A percentile compares a stretch with the other conserved stretches of the same genome.
These are phyloP conservation scores for Lepidium campestre DNA, from an alignment of 441 rosid species.

Conservation along the genomic window DNA sequence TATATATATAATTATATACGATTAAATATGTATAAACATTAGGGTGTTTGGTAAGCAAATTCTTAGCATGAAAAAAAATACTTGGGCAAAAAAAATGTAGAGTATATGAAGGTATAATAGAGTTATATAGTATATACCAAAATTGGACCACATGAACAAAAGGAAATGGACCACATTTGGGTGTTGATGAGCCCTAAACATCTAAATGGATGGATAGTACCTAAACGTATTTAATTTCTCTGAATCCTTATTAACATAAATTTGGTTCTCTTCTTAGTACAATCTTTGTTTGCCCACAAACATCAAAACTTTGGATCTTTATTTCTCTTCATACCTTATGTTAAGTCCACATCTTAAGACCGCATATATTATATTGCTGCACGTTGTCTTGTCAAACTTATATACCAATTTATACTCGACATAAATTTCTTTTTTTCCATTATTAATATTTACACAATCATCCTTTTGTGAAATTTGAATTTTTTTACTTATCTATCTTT, in stretches of 20 bases:
- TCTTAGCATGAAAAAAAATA: conserved; percentile 2
- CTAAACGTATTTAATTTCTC: conserved; percentile 26
- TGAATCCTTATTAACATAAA: conserved; percentile 30
- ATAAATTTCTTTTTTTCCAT: neutral
- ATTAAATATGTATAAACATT: neutral
- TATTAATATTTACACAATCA: conserved; percentile 20
- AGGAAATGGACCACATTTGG: conserved; percentile 31
- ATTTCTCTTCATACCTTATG: conserved; percentile 18
- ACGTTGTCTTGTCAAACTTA: conserved; percentile 29
- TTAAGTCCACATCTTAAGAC: conserved; percentile 26
- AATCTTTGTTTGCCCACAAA: conserved; percentile 26
- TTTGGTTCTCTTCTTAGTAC: conserved; percentile 27
- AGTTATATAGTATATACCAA: conserved; percentile 30
- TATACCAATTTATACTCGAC: conserved; percentile 28
- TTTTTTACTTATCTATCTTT: conserved; percentile 8
- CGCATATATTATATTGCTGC: conserved; percentile 23
- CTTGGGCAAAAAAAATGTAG: neutral
- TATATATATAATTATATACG: neutral
- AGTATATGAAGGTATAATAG: conserved; percentile 7
- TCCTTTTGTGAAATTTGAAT: conserved; percentile 26
- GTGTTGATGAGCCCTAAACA: conserved; percentile 32
- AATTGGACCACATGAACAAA: conserved; percentile 30
- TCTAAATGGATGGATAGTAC: conserved; percentile 30
- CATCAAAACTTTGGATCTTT: conserved; percentile 27
- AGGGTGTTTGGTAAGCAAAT: neutral